Conservation (phyloP, 1,139 yeast species). For the Magnusiomyces sp. region DNA sequence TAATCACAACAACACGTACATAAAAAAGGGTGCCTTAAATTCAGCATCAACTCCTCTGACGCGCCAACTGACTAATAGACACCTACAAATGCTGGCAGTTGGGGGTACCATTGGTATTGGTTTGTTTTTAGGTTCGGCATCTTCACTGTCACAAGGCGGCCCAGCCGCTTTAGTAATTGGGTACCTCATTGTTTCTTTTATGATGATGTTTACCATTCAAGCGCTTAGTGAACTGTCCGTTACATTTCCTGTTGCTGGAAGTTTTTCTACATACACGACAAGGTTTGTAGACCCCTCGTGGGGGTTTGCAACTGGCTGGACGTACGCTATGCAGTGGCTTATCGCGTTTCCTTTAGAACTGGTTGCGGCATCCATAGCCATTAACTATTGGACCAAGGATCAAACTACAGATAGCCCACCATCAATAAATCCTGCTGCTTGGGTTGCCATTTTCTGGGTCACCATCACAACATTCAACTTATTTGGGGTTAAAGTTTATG, state of each 20-base stretch:
- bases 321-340: constrained; percentile 74
- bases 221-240: constrained; percentile 73
- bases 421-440: constrained; percentile 41
- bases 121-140: constrained; percentile 60
- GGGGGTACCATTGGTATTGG: constrained; percentile 77
- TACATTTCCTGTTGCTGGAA: constrained; percentile 63
- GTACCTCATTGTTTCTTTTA: constrained; percentile 56
- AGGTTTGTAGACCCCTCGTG: constrained; percentile 62
- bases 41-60: constrained; percentile 28
- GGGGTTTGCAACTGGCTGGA: constrained; percentile 82
- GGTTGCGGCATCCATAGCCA: constrained; percentile 69
- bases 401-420: constrained; percentile 25
- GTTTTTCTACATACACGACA: constrained; percentile 58
- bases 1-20: too few species aligned
- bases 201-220: constrained; percentile 60
- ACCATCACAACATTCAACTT: constrained; percentile 52
- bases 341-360: constrained; percentile 71
- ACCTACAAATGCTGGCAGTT: constrained; percentile 55
- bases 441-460: constrained; percentile 35
- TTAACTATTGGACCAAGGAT: constrained; percentile 46
- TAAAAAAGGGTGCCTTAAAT: constrained; percentile 18
- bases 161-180: constrained; percentile 67
- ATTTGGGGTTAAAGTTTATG: constrained; percentile 69
- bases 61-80: constrained; percentile 39
- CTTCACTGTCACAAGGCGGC: constrained; percentile 58